Base-by-base conservation (phyloP, 495 filamentous ascomycete species). In the Penicillium arizonense region DNA sequence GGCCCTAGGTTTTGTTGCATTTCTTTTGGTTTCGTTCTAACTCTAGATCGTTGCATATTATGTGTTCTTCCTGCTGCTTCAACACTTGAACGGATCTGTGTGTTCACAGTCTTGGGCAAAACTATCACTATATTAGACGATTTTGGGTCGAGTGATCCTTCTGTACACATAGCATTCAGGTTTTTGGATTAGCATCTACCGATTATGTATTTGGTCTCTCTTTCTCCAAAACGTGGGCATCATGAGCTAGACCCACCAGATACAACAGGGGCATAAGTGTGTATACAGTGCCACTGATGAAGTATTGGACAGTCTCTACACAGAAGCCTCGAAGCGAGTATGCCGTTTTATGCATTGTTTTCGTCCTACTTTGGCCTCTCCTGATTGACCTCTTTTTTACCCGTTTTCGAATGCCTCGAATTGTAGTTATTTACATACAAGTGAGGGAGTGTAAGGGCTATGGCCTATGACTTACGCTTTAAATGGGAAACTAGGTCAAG, bases 11-110 rank as follows among this genome's bases (percentile, higher is more conserved):
- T 5, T 38, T 41, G 16, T 37, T 41, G 20, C 23, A 32, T 59
- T 45, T 50, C n/a, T 35, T 50, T 41, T 34, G 20, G 40, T 30
- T 47, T 20, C 47, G 3, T 59, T 35, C 23, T 37, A 34, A 48
- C 39, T 45, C 48, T 53, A 61, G 44, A 50, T 44, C 50, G 41
- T 54, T 53, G 49, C 53, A 62, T 65, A 39, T 49, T 55, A 49
- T 47, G 44, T 38, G n/a, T 21, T 40, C 35, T n/a, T 35, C 11
- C 33, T 44, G 43, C 35, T 56, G 24, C 44, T 47, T 44, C n/a
- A 28, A 44, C 49, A 38, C 48, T 56, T 56, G 55, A 11, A 32
- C 28, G 43, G 32, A 52, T 26, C 42, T 45, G 14, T 37, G 35
- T 30, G 54, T 36, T 43, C 24, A 39, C n/a, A 28, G 39, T 44